Base-by-base conservation (phyloP, 805 yeast genomes). In the Ogataea philodendri region DNA sequence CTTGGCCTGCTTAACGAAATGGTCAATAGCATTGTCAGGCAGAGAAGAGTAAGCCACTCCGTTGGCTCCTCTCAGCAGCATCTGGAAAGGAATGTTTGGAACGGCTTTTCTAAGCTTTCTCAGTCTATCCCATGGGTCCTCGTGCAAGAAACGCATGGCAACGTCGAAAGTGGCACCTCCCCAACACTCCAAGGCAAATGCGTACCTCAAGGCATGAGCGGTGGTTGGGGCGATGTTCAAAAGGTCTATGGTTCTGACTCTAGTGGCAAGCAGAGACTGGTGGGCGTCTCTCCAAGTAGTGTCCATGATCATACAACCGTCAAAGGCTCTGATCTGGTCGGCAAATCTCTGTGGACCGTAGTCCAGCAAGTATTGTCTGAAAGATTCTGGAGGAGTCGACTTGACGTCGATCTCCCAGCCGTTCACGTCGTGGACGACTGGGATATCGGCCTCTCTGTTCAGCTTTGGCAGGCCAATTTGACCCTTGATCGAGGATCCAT, bases 241-340 rank as follows among this genome's bases (percentile, higher is more conserved):
- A 56, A 93, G 69, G 65, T 93, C 99, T 51, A 84, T 75, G 15
- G 98, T 93, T 67, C 99, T 81, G 23, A 93, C 94, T 67, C 98
- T 84, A 26, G 99, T 93, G 7, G 99, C 99, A 57, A 93, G 73
- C 52, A 93, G 69, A 15, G 97, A 89, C 72, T 93, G 99, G 67
- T 93, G 98, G 22, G 98, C 98, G 66, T 93, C 99, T 79, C 99
- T 87, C 99, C 99, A 93, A 7, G 99, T 93, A 37, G 99, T 93
- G 64, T 93, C 99, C 86, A 94, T 93, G 54, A 93, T 67, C 62
- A 93, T 70, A 49, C 95, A 81, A 55, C 98, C 98, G 36, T 85
- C 69, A 66, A 78, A 80, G 11, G 67, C 63, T 62, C 97, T 79
- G 41, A 93, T 95, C 54, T 85, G 81, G 66, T 81, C 74, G 51